A percentile compares a stretch with the other conserved stretches of the same genome.
Conservation (phyloP, 305 asterid genomes). For the Fraxinus paxiana region DNA sequence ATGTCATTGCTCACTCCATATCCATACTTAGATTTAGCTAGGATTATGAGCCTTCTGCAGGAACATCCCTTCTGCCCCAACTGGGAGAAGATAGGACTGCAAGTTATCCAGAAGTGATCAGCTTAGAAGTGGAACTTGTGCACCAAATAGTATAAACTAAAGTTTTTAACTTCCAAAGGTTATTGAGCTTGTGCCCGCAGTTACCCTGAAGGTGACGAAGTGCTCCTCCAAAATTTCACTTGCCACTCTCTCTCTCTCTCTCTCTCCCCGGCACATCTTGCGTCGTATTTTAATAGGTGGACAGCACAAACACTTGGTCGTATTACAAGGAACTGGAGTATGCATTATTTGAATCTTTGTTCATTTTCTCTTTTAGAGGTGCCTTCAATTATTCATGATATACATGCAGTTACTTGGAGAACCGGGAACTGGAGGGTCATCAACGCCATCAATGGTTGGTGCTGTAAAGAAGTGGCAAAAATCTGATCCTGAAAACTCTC, state of each 20-base stretch:
- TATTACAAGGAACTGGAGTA: background rate
- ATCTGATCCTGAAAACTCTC: slow-evolving; percentile 65
- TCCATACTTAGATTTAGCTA: background rate
- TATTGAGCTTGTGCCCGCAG: background rate
- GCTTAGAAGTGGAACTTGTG: background rate
- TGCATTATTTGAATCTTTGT: background rate
- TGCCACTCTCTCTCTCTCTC: background rate
- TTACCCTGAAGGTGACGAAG: background rate
- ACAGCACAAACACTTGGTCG: background rate
- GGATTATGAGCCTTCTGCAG: background rate
- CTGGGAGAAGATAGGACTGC: background rate
- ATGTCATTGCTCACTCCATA: background rate
- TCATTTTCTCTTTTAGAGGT: slow-evolving; percentile 22
- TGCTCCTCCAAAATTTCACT: background rate
- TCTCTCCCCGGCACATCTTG: background rate
- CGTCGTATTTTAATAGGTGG: background rate
- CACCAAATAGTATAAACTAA: background rate
- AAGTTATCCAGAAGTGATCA: background rate
- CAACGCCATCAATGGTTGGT: slow-evolving; percentile 96
- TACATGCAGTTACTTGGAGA: slow-evolving; percentile 82
- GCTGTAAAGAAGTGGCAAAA: slow-evolving; percentile 97
- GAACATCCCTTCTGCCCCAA: background rate
- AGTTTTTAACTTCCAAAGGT: background rate
- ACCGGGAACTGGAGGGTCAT: slow-evolving; percentile 96
- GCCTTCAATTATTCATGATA: slow-evolving; percentile 22